A percentile compares a stretch with the other conserved stretches of the same genome.
phyloP scores from a whole-genome alignment of 768 basidiomycete genomes.

The Dentipellis sp. region DNA sequence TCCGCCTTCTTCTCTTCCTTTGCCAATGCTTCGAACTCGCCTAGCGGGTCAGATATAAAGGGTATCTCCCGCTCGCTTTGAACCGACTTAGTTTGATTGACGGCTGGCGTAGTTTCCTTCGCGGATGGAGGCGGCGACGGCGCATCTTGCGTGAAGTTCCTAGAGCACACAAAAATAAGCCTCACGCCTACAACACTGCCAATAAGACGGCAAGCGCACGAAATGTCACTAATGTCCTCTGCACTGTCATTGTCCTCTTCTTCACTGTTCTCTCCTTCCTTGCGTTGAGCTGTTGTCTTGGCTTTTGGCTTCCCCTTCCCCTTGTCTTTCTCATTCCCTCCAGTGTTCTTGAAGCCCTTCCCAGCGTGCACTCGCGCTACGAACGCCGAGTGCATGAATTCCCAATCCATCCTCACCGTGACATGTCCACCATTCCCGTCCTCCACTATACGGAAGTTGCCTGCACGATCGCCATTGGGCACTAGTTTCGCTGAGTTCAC shows the following conservation, averaged over 20 bases:
- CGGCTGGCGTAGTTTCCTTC: too few relatives aligned
- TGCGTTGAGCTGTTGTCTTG: neutral
- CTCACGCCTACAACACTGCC: neutral
- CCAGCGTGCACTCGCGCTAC: constrained; percentile 10
- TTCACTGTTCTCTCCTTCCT: neutral
- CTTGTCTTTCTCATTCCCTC: neutral
- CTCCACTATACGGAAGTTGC: neutral
- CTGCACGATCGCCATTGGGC: too few relatives aligned
- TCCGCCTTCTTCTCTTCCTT: neutral
- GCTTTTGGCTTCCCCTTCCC: constrained; percentile 6
- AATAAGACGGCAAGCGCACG: neutral
- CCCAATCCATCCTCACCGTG: constrained; percentile 7
- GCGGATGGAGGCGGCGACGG: too few relatives aligned
- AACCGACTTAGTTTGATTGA: too few relatives aligned
- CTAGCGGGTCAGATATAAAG: neutral
- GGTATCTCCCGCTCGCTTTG: neutral
- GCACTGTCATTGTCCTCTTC: neutral
- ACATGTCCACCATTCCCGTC: constrained; percentile 1
- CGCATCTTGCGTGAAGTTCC: neutral
- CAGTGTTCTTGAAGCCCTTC: neutral
- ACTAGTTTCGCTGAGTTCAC: neutral
- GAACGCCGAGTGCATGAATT: constrained; percentile 12
- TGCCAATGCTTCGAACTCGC: constrained; percentile 2
- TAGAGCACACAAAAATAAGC: neutral
- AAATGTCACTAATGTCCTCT: neutral